These are phyloP conservation scores for Aeminium ludgeri DNA, from an alignment of 495 filamentous ascomycete genomes.

Conservation along the genomic window DNA sequence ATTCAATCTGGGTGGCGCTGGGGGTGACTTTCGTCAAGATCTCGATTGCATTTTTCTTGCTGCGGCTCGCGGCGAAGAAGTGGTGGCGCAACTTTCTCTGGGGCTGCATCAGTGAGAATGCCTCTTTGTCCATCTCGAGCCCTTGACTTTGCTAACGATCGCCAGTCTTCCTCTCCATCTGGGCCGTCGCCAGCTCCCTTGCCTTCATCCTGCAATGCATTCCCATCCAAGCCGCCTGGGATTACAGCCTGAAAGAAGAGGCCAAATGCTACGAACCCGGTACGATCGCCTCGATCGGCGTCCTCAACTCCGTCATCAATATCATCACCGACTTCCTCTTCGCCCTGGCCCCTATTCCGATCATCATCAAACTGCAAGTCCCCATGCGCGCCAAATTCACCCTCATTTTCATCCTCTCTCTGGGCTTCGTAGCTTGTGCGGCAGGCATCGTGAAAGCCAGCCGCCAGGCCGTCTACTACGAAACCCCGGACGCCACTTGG, in stretches of 20 bases:
- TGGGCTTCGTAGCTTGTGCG: conserved; percentile 21
- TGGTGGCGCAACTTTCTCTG: conserved; percentile 17
- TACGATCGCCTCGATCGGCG: conserved; percentile 18
- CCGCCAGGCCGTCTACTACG: conserved; percentile 17
- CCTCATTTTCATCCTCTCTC: conserved; percentile 17
- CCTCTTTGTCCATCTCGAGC: not conserved
- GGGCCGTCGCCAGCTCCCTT: conserved; percentile 16
- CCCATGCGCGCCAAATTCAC: conserved; percentile 21
- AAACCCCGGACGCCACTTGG: conserved; percentile 14
- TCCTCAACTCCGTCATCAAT: conserved; percentile 20
- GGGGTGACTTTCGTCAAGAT: conserved; percentile 17
- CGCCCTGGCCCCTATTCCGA: conserved; percentile 19
- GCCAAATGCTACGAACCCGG: conserved; percentile 19
- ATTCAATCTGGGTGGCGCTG: conserved; percentile 9
- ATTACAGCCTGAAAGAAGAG: conserved; percentile 11
- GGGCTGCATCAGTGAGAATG: conserved; percentile 15
- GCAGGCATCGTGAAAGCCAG: conserved; percentile 21
- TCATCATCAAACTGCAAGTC: conserved; percentile 21
- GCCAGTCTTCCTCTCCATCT: conserved; percentile 17
- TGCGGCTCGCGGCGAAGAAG: conserved; percentile 16
- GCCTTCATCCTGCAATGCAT: conserved; percentile 21
- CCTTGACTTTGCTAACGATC: not conserved
- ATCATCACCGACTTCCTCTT: conserved; percentile 22
- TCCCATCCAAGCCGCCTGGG: conserved; percentile 18
- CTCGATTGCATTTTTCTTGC: conserved; percentile 21